phyloP scores from a whole-genome alignment of 352 stramenopile genomes.

The Globisporangium cylindrosporum region DNA sequence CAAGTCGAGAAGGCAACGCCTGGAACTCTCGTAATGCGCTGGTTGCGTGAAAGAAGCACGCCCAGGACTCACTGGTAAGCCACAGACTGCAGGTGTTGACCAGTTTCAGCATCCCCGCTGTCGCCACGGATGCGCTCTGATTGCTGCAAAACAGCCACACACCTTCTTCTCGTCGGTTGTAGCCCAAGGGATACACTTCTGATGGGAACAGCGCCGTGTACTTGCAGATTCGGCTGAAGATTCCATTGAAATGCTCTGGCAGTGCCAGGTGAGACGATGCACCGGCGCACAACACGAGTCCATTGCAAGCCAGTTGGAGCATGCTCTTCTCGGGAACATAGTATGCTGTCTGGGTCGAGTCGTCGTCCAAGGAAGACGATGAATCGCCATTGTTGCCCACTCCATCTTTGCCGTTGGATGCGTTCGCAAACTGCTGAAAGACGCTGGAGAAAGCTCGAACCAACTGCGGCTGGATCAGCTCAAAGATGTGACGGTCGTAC shows the following conservation, averaged over 20 bases:
- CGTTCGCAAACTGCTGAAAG: slow-evolving; percentile 68
- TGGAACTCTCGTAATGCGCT: slow-evolving; percentile 62
- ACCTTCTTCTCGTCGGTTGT: slow-evolving; percentile 57
- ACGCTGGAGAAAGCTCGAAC: slow-evolving; percentile 63
- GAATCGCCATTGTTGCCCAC: slow-evolving; percentile 21
- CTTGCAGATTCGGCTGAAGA: slow-evolving; percentile 62
- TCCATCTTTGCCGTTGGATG: slow-evolving; percentile 48
- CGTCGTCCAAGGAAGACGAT: slow-evolving; percentile 9
- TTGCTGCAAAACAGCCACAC: slow-evolving; percentile 64
- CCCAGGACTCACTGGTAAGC: slow-evolving; percentile 53
- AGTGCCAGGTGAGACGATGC: slow-evolving; percentile 55
- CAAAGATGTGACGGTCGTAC: slow-evolving; percentile 75
- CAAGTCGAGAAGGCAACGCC: slow-evolving; percentile 45
- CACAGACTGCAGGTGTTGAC: slow-evolving; percentile 53
- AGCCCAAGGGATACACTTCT: slow-evolving; percentile 54
- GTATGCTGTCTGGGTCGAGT: slow-evolving; percentile 29
- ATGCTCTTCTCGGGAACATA: slow-evolving; percentile 74
- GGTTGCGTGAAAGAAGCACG: slow-evolving; percentile 60
- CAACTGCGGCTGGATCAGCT: slow-evolving; percentile 49
- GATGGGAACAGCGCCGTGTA: slow-evolving; percentile 63
- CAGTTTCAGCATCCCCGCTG: slow-evolving; percentile 69
- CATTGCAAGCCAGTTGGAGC: slow-evolving; percentile 75
- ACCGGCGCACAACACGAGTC: slow-evolving; percentile 62
- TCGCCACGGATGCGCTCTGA: slow-evolving; percentile 62
- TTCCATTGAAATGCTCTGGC: slow-evolving; percentile 49